Evolutionary conservation across 345 rosid species (phyloP).

Genomic region (thale cress (Arabidopsis thaliana)): TAIR10.1 NC_003070.9:5117501-5118000

Average conservation of each 20-base stretch:
- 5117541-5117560: slow-evolving; percentile 28
- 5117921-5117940: slow-evolving; percentile 9
- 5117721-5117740: slow-evolving; percentile 89
- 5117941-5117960: slow-evolving; percentile 10
- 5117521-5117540: neutral
- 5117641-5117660: slow-evolving; percentile 86
- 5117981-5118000: neutral
- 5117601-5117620: slow-evolving; percentile 90
- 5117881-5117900: slow-evolving; percentile 2
- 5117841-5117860: slow-evolving; percentile 16
- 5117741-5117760: slow-evolving; percentile 92
- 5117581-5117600: slow-evolving; percentile 88
- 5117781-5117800: slow-evolving; percentile 56
- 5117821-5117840: slow-evolving; percentile 7
- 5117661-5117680: slow-evolving; percentile 99
- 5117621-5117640: slow-evolving; percentile 86
- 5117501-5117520: slow-evolving; percentile 19
- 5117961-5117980: neutral
- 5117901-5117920: slow-evolving; percentile 14
- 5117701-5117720: slow-evolving; percentile 94
- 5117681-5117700: slow-evolving; percentile 85
- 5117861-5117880: slow-evolving; percentile 19
- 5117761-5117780: slow-evolving; percentile 93
- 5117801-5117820: slow-evolving; percentile 31
- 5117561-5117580: slow-evolving; percentile 96